Base-by-base conservation (phyloP, 257 asterid genomes). In the Nyctanthes arbortristis region DNA sequence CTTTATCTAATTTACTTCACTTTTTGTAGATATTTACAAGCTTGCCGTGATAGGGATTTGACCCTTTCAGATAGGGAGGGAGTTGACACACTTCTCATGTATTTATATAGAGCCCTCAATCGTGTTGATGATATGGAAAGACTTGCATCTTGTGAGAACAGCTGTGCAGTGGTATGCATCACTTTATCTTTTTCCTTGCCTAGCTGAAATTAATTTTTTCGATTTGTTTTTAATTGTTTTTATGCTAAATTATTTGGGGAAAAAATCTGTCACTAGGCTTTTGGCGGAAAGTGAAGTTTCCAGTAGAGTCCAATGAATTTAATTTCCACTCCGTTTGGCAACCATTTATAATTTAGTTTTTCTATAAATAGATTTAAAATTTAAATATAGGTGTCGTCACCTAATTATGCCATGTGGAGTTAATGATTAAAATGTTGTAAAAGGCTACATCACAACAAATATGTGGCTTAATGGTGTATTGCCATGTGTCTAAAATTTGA, bases 1-100 rank as follows among this genome's bases (percentile, higher is more conserved):
- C 61, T 64, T 66, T 52, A 39, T 62, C 54, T 49, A 45, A 68
- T 57, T 59, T 40, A 0, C 63, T 63, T 66, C 65, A 65, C 68
- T 56, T 75, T 39, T 65, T 68, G 65, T 79, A 93, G 99, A 74
- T 94, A 86, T 77, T 73, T 94, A 77, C 81, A 86, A 84, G 91
- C 74, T 73, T 94, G 95, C 33, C 97, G 91, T 62, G 80, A 75
- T 66, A 91, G 88, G 79, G 93, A 85, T 73, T 87, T 89, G 69
- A 70, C 81, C 62, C 67, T 74, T 61, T 81, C 87, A 54, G 89
- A 86, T 80, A 85, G 73, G 77, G 99, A 93, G 79, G 99, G 99
- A 71, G 90, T 93, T 68, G 99, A 93, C 85, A 93, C 99, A 35
- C 99, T 93, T 73, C 75, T 93, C 72, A 86, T 93, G 96, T 84